These are phyloP conservation scores for Keqinozyma sinolaborantium DNA, from an alignment of 1,139 yeast genomes.

Conservation along the genomic window DNA sequence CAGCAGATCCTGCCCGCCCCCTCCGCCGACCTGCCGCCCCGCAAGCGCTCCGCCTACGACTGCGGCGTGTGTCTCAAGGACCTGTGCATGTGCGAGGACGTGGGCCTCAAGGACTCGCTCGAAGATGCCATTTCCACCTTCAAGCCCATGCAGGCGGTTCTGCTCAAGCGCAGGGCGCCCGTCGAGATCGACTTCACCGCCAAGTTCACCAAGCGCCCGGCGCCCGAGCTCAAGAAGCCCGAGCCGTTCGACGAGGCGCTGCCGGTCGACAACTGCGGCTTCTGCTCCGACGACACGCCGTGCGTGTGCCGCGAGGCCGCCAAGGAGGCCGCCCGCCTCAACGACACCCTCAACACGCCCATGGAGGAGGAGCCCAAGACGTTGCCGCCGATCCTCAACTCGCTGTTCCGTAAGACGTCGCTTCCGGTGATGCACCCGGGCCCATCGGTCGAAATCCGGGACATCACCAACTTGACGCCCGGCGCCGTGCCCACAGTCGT, in stretches of 20 bases:
- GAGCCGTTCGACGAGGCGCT: constrained; percentile 36
- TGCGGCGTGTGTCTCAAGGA: constrained; percentile 72
- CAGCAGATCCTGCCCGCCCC: constrained; percentile 56
- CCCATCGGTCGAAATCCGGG: constrained; percentile 53
- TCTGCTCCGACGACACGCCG: constrained; percentile 88
- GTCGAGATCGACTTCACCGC: constrained; percentile 55
- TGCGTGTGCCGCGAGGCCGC: constrained; percentile 90
- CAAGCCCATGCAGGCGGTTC: constrained; percentile 61
- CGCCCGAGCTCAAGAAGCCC: constrained; percentile 36
- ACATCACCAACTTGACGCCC: constrained; percentile 40
- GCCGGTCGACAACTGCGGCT: constrained; percentile 82
- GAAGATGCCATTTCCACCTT: constrained; percentile 38
- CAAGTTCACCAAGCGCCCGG: constrained; percentile 37
- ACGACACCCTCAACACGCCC: constrained; percentile 20
- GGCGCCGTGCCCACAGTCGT: constrained; percentile 40
- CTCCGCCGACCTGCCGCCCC: constrained; percentile 46
- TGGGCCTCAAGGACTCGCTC: constrained; percentile 47
- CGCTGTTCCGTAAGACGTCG: constrained; percentile 25
- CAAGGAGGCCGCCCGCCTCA: constrained; percentile 47
- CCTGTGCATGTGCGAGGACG: constrained; percentile 64
- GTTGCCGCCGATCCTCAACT: constrained; percentile 34
- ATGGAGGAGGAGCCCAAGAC: constrained; percentile 19
- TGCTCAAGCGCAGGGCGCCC: constrained; percentile 35
- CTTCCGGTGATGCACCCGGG: constrained; percentile 68
- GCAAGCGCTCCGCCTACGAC: constrained; percentile 27